Evolutionary conservation across 163 green algal species (phyloP), one percentile per base, ranked within the genome.

Genomic region (Trebouxia gelatinosa): DNA sequence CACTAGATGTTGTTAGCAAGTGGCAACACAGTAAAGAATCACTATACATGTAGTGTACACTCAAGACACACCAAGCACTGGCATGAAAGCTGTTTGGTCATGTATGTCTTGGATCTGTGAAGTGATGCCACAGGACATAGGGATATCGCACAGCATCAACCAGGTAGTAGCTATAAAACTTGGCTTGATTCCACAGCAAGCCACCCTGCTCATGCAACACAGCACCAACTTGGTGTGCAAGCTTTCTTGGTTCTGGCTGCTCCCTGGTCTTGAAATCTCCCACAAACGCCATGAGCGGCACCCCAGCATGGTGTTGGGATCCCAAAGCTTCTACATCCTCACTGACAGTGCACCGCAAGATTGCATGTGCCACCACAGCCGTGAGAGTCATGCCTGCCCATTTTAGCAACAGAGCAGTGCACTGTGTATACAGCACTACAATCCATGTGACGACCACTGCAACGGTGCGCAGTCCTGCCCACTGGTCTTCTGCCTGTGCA

Each of bases 121-220:
- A 35, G 50, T 72, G 64, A 37, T 72, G 64, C 31, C 50, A 72
- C 35, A 72, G 23, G 1, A 72, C 64, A 54, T 72, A 72, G 34
- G 64, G 64, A 72, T 72, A 72, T 23, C 64, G 26, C 6, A 72
- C 35, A 51, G 64, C 64, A 54, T 72, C 64, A 31, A 72, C 9
- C 64, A 72, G 21, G 64, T 72, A 72, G 21, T 72, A 72, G 64
- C 64, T 72, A 37, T 72, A 72, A 51, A 72, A 72, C 6, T 72
- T 72, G 19, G 64, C 64, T 72, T 72, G 64, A 72, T 72, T 72
- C 64, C 64, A 72, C 16, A 72, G 21, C 64, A 72, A 35, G 28
- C 35, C 26, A 6, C 64, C 50, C n/a, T 72, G 64, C 21, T 72
- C 35, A 2, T 19, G 13, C 7, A 72, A 35, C 4, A 72, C 35